Evolutionary conservation across 768 basidiomycete genomes (phyloP), one percentile per base, ranked within the genome.

Genomic region (Scleroderma bovista): DNA sequence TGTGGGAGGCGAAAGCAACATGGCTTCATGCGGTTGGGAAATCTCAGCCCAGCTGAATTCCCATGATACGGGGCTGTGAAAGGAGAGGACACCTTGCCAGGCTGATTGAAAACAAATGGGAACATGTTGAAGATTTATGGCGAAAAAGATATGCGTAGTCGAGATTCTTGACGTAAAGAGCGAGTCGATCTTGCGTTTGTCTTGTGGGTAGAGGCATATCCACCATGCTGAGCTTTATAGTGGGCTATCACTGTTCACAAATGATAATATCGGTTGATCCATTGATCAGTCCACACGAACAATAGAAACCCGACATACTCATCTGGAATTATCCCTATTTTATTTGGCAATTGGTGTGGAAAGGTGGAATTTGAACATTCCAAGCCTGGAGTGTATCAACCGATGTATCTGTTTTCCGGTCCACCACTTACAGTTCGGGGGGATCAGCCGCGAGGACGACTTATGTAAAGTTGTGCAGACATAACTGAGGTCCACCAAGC

Each of bases 31-130:
- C 50, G 53, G 40, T 60, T 51, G 13, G 37, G 31, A 26, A 61
- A 32, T 59, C 62, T 65, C 62, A 59, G 22, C 12, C 65, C 62
- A 55, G 67, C 58, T 63, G 64, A 47, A 36, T 41, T 39, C 34
- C 53, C 46, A 10, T 33, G 12, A 29, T 41, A 42, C 16, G 41
- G 56, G n/a, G 58, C 33, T 16, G 29, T 33, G n/a, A 38, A 24
- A 19, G 47, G 53, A 10, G 33, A n/a, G 36, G 57, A 16, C 7
- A 22, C 26, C 29, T 52, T 62, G 41, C 53, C 53, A 13, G 59
- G 61, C 26, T 58, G 49, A 34, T 57, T 45, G 16, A 26, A 20
- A 4, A 36, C 29, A 22, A 33, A 40, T 20, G 51, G 54, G 47
- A 23, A 52, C 22, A 12, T 13, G 22, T 1, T 11, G 2, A 38